These are phyloP conservation scores for Picochlorum sp. DNA, from an alignment of 139 green algal species.

Conservation along the genomic window DNA sequence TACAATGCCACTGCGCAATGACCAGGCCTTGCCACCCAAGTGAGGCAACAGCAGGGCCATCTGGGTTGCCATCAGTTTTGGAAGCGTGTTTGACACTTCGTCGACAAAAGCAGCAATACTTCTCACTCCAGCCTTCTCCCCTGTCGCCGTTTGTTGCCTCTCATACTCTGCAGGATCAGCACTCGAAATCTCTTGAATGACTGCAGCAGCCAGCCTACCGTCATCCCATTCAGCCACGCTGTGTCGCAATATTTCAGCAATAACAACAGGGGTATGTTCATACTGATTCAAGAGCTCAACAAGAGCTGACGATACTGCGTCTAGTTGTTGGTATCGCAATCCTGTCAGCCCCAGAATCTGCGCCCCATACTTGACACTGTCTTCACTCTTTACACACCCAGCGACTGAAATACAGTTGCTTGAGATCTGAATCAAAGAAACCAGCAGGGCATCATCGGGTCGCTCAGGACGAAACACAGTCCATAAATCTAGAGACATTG, in stretches of 20 bases:
- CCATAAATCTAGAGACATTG: slow-evolving; percentile 43
- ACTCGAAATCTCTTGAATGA: slow-evolving; percentile 53
- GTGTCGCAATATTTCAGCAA: slow-evolving; percentile 42
- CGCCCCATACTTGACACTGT: slow-evolving; percentile 8
- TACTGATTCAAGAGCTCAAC: slow-evolving; percentile 53
- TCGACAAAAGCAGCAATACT: slow-evolving; percentile 44
- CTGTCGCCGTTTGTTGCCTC: slow-evolving; percentile 36
- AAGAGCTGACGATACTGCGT: slow-evolving; percentile 34
- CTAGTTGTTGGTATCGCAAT: slow-evolving; percentile 49
- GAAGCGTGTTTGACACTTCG: slow-evolving; percentile 35
- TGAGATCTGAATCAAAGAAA: slow-evolving; percentile 22
- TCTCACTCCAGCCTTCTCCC: slow-evolving; percentile 37
- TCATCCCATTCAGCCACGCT: slow-evolving; percentile 34
- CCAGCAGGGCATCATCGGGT: slow-evolving; percentile 40
- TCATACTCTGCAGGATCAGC: slow-evolving; percentile 49
- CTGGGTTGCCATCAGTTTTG: slow-evolving; percentile 21
- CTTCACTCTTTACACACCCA: slow-evolving; percentile 10
- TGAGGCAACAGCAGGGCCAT: slow-evolving; percentile 51
- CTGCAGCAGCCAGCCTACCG: slow-evolving; percentile 38
- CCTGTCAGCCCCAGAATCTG: slow-evolving; percentile 31
- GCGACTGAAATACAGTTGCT: slow-evolving; percentile 22
- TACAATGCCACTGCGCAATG: slow-evolving; percentile 56
- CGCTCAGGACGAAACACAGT: slow-evolving; percentile 37
- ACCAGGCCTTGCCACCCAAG: slow-evolving; percentile 58
- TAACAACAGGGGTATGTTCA: slow-evolving; percentile 50